Evolutionary conservation across 2,329 filamentous ascomycete species (phyloP).

Genomic region (Alternaria sp.): DNA sequence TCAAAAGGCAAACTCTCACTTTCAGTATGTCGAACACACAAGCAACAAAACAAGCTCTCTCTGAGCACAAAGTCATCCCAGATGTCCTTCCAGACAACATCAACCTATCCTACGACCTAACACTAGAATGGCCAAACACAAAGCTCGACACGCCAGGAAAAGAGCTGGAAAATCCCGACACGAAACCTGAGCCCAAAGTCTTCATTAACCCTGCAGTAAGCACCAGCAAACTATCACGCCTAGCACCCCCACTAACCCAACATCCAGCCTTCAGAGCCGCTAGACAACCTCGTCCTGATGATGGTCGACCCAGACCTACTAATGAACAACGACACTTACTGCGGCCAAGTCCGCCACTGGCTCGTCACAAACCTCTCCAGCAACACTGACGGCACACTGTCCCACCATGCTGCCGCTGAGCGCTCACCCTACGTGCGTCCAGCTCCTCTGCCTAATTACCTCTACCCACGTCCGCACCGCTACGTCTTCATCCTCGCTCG

Average conservation of each 20-base stretch:
- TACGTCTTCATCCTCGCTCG: constrained; percentile 32
- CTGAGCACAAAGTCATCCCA: constrained; percentile 27
- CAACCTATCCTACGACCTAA: constrained; percentile 21
- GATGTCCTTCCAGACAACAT: constrained; percentile 24
- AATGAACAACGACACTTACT: constrained; percentile 31
- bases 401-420: constrained; percentile 6
- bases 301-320: constrained; percentile 34
- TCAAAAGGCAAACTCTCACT: background rate
- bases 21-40: constrained; percentile 13
- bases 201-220: constrained; percentile 21
- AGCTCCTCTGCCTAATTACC: constrained; percentile 28
- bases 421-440: constrained; percentile 31
- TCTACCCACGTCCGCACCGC: constrained; percentile 25
- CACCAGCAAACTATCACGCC: rapidly evolving
- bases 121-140: constrained; percentile 23
- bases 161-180: constrained; percentile 25
- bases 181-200: constrained; percentile 27
- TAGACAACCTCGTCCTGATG: constrained; percentile 28
- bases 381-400: constrained; percentile 17
- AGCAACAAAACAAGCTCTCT: constrained; percentile 13
- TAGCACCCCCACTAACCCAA: background rate
- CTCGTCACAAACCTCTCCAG: constrained; percentile 27
- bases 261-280: constrained; percentile 16
- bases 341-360: constrained; percentile 36
- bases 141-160: constrained; percentile 22